Base-by-base conservation (phyloP, 225 moss, liverwort and hornwort genomes). In the Sphagnum tenellum region DNA sequence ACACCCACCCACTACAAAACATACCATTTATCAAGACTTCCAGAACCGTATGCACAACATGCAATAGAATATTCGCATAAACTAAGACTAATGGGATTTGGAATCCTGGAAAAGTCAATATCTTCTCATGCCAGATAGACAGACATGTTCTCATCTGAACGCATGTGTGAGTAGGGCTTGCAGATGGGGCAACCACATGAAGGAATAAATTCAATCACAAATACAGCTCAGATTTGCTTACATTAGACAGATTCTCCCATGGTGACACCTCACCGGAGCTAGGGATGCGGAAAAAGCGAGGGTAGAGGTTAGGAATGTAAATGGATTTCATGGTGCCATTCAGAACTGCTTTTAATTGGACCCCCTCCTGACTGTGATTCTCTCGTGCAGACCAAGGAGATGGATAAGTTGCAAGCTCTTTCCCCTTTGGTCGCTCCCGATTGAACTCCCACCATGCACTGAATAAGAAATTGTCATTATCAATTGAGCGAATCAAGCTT, bases 381-480 rank as follows among this genome's bases (percentile, higher is more conserved):
- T 63, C 57, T 63, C 77, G 81, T 48, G 7, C 0, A 14, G 59
- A 10, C 54, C 12, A 11, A 45, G 73, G 50, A 5, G 49, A 7
- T 3, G 2, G 2, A 66, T 53, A 70, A 5, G 74, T 50, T 58
- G 79, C 59, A 65, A 80, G 46, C 63, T 85, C 67, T 59, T 89
- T 96, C 44, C 81, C 89, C 64, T 86, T 96, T 12, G 95, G 95
- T 64, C 95, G 88, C 5, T 78, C 86, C 29, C 95, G 88, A 64
- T 73, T 83, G 66, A 96, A 96, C 60, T 83, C 75, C 95, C 92
- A 96, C 73, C 69, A 70, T 60, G 71, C 73, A 69, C 69, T 84
- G 65, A 96, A 80, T 49, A 66, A 49, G 67, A 96, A 83, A 44
- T 77, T 83, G 47, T 88, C 81, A 61, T 84, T 84, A 74, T 88